A percentile compares a stretch with the other conserved stretches of the same genome.
These are phyloP conservation scores for Vicia sativa DNA, from an alignment of 306 rosid species.

Conservation along the genomic window DNA sequence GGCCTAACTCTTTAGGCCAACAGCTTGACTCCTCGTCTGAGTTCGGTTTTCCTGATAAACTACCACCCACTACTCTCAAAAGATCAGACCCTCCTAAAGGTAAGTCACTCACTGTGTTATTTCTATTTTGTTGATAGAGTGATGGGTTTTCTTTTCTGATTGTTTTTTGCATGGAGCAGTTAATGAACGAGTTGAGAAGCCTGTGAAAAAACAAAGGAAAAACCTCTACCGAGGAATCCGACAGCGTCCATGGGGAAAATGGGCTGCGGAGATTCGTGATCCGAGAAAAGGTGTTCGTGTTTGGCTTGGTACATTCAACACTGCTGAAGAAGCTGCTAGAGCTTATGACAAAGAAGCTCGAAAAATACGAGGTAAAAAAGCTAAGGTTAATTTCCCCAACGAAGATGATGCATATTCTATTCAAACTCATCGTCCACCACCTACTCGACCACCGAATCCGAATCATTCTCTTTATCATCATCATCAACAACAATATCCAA, in stretches of 20 bases:
- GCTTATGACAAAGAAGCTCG: slow-evolving; percentile 93
- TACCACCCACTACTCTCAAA: slow-evolving; percentile 40
- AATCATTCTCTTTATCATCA: slow-evolving; percentile 34
- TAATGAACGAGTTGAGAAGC: slow-evolving; percentile 53
- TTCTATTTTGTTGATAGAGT: too few relatives aligned
- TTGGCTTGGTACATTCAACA: slow-evolving; percentile 92
- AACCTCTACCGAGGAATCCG: slow-evolving; percentile 89
- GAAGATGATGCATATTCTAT: slow-evolving; percentile 50
- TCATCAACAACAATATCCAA: slow-evolving; percentile 30
- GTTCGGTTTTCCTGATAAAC: slow-evolving; percentile 28
- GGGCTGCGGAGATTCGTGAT: slow-evolving; percentile 97
- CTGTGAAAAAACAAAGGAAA: slow-evolving; percentile 76
- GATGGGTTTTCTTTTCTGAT: not conserved
- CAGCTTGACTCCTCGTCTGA: slow-evolving; percentile 31
- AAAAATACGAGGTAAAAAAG: slow-evolving; percentile 85
- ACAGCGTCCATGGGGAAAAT: slow-evolving; percentile 96
- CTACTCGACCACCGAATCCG: not conserved
- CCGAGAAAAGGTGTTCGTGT: slow-evolving; percentile 94
- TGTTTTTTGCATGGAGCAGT: slow-evolving; percentile 42
- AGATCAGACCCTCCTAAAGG: slow-evolving; percentile 53
- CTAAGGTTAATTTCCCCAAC: slow-evolving; percentile 88
- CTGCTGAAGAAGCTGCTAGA: slow-evolving; percentile 93
- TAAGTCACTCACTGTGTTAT: too few relatives aligned
- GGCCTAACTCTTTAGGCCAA: slow-evolving; percentile 64
- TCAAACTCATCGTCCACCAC: slow-evolving; percentile 37